phyloP scores from a whole-genome alignment of 177 flowering plant genomes.

The Vitis hybrid region DNA sequence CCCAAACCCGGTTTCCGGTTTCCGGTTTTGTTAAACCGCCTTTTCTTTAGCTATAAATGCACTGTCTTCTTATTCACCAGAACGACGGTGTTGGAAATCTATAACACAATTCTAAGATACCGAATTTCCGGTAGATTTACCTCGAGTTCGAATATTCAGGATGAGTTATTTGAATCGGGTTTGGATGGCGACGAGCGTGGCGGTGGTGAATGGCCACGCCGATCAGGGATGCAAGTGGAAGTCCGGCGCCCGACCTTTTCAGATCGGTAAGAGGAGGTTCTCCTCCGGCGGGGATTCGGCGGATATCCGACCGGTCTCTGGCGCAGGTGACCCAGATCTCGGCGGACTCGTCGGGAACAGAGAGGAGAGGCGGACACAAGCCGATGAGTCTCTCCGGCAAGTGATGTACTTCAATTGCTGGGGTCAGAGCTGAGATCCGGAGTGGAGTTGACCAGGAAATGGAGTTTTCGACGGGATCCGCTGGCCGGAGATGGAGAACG shows the following conservation, averaged over 20 bases:
- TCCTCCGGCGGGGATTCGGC: conserved; percentile 17
- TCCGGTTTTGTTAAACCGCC: conserved; percentile 8
- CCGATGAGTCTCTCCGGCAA: conserved; percentile 32
- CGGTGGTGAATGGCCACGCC: conserved; percentile 46
- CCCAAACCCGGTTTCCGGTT: conserved; percentile 1
- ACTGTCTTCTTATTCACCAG: background rate
- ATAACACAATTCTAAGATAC: no score
- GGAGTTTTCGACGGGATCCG: background rate
- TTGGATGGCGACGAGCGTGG: conserved; percentile 58
- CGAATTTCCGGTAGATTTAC: no score
- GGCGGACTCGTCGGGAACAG: conserved; percentile 24
- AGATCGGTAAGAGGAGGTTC: conserved; percentile 18
- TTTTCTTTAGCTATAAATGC: background rate
- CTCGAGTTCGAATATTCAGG: background rate
- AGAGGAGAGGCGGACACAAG: conserved; percentile 22
- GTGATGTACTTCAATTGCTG: conserved; percentile 40
- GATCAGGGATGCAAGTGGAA: conserved; percentile 39
- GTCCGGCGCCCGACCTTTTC: conserved; percentile 32
- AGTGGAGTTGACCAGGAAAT: background rate
- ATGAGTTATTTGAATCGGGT: conserved; percentile 50
- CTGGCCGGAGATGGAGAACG: background rate
- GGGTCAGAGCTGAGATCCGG: conserved; percentile 24
- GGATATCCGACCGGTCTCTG: conserved; percentile 26
- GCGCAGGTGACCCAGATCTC: conserved; percentile 15
- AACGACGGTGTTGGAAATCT: no score